Conservation (phyloP, 208 protist genomes). For the Wallacemonas sp. region DNA sequence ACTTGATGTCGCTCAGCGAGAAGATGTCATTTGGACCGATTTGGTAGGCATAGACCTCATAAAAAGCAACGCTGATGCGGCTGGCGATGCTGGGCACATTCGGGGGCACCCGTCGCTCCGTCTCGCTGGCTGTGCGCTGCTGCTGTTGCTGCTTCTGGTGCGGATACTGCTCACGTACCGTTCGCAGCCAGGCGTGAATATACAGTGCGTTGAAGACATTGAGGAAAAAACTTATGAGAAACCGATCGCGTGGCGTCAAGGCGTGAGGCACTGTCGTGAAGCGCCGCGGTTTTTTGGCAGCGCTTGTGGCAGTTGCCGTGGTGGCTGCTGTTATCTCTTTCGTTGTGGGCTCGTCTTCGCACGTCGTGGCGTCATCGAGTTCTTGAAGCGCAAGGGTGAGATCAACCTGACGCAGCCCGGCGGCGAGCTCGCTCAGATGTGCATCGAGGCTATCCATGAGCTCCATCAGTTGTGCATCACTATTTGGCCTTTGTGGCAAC, state of each 20-base stretch:
- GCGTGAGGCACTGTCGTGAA: background rate
- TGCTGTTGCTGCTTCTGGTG: background rate
- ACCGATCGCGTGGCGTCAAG: slow-evolving; percentile 19
- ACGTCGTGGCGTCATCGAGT: background rate
- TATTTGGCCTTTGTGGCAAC: too few species aligned
- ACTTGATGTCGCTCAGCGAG: slow-evolving; percentile 64
- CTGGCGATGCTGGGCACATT: slow-evolving; percentile 14
- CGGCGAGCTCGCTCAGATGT: slow-evolving; percentile 9
- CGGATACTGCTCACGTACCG: background rate
- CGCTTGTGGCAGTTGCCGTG: background rate
- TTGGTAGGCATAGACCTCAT: slow-evolving; percentile 48
- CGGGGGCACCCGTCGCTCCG: too few species aligned
- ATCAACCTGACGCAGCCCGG: slow-evolving; percentile 6
- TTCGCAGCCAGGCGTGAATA: slow-evolving; percentile 62
- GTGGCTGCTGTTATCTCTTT: background rate
- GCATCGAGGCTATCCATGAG: slow-evolving; percentile 14
- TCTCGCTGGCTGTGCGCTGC: background rate
- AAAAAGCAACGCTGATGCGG: slow-evolving; percentile 29
- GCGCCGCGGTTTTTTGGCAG: slow-evolving; percentile 4
- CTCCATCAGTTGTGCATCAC: slow-evolving; percentile 3
- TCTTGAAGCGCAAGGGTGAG: background rate
- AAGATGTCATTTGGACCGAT: slow-evolving; percentile 33
- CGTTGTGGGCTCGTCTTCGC: background rate
- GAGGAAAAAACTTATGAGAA: slow-evolving; percentile 21
- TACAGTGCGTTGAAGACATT: slow-evolving; percentile 81